phyloP scores from a whole-genome alignment of 345 rosid genomes.

The Salix exigua region DNA sequence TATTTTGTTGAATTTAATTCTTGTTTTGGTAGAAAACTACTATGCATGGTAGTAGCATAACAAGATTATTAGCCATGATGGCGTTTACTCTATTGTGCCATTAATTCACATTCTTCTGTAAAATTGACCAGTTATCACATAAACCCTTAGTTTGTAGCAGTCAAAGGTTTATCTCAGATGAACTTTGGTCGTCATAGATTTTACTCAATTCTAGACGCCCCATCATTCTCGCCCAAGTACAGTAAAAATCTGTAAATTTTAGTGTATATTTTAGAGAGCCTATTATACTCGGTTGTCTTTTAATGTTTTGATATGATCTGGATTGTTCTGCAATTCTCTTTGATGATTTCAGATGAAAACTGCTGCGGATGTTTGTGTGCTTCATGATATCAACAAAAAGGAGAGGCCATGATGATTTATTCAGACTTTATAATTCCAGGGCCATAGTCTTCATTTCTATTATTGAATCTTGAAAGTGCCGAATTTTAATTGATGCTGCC shows the following conservation, averaged over 20 bases:
- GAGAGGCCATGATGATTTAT: not conserved
- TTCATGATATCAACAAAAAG: slow-evolving; percentile 68
- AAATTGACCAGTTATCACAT: not conserved
- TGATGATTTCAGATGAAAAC: slow-evolving; percentile 72
- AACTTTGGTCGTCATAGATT: not conserved
- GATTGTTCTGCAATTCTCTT: slow-evolving; percentile 3
- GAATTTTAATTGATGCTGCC: not conserved
- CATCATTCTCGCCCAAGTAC: not conserved
- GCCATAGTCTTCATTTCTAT: not conserved
- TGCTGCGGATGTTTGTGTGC: slow-evolving; percentile 85
- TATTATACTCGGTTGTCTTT: not conserved
- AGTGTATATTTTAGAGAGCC: not conserved
- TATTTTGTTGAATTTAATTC: not conserved
- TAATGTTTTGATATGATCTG: slow-evolving; percentile 2
- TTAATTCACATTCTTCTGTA: not conserved
- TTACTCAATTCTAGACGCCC: not conserved
- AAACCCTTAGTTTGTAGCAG: not conserved
- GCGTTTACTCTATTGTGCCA: not conserved
- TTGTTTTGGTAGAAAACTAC: not conserved
- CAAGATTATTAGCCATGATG: not conserved
- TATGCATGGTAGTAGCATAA: not conserved
- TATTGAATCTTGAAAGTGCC: not conserved
- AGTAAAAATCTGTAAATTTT: not conserved
- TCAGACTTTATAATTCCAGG: not conserved
- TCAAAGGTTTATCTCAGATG: not conserved